These are phyloP conservation scores for Paulownia fortunei DNA, from an alignment of 257 asterid genomes.

Conservation along the genomic window DNA sequence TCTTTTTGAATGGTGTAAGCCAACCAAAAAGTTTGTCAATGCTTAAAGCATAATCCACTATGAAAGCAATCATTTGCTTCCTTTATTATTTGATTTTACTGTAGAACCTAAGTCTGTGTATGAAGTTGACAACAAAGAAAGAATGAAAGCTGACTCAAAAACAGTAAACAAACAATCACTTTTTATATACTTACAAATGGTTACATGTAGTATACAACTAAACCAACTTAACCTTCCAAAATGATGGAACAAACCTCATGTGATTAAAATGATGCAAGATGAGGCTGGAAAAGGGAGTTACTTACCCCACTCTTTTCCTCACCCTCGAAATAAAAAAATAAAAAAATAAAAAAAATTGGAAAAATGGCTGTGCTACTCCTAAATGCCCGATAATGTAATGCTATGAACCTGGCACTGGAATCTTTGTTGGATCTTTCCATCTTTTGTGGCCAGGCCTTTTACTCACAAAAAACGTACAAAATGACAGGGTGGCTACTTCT, in stretches of 20 bases:
- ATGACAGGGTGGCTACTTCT: constrained; percentile 57
- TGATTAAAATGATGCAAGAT: constrained; percentile 40
- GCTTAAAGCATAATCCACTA: constrained; percentile 50
- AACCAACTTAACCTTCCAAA: constrained; percentile 45
- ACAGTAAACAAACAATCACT: constrained; percentile 43
- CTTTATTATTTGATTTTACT: background rate
- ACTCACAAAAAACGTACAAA: constrained; percentile 54
- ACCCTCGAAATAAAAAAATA: constrained; percentile 29
- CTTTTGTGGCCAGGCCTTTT: constrained; percentile 13
- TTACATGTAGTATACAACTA: constrained; percentile 52
- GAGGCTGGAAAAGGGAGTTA: constrained; percentile 54
- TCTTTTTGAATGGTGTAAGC: constrained; percentile 32
- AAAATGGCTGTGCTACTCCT: constrained; percentile 40
- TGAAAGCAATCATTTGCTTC: constrained; percentile 38
- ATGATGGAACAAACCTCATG: constrained; percentile 55
- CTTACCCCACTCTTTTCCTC: constrained; percentile 58
- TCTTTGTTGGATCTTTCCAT: constrained; percentile 40
- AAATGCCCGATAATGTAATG: constrained; percentile 45
- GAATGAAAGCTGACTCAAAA: constrained; percentile 1
- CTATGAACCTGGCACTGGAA: constrained; percentile 45
- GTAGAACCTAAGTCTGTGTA: background rate
- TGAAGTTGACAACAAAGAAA: constrained; percentile 34
- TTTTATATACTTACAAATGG: constrained; percentile 54
- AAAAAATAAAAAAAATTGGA: background rate
- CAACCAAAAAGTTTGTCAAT: constrained; percentile 42